phyloP scores from a whole-genome alignment of 1,284 basidiomycete species.

The Ustilago curta region DNA sequence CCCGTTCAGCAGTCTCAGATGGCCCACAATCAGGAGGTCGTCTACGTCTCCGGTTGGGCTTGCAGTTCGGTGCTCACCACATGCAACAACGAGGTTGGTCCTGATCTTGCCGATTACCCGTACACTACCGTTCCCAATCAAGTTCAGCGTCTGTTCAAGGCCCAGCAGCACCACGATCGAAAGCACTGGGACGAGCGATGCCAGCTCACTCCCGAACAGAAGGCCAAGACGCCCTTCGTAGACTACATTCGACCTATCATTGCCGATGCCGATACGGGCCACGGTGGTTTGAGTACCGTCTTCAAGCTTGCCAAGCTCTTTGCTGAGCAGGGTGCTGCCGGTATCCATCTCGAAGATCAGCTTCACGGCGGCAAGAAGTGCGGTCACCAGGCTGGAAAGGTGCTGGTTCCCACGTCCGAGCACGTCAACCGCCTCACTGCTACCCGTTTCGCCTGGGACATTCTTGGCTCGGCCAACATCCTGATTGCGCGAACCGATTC shows the following conservation, averaged over 20 bases:
- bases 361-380: constrained; percentile 73
- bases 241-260: constrained; percentile 69
- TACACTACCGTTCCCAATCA: constrained; percentile 91
- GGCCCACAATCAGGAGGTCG: constrained; percentile 91
- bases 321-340: constrained; percentile 71
- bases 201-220: constrained; percentile 56
- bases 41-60: constrained; percentile 98
- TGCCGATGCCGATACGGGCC: constrained; percentile 68
- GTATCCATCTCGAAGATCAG: constrained; percentile 68
- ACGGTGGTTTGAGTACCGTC: constrained; percentile 67
- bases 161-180: constrained; percentile 68
- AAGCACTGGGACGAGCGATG: constrained; percentile 68
- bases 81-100: constrained; percentile 93
- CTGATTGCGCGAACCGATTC: constrained; percentile 91
- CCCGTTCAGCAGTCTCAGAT: constrained; percentile 97
- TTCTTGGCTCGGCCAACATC: constrained; percentile 87
- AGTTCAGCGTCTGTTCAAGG: constrained; percentile 69
- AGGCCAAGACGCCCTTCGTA: constrained; percentile 66
- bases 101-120: constrained; percentile 93
- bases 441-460: constrained; percentile 86
- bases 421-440: constrained; percentile 86
- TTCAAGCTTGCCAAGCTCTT: constrained; percentile 69
- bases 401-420: constrained; percentile 86
- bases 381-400: constrained; percentile 92
- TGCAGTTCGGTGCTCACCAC: constrained; percentile 79